Percentiles rank a stretch among this genome's conserved stretches.
Evolutionary conservation across 148 eudicot species (phyloP).

Genomic region (Spergularia marina): DNA sequence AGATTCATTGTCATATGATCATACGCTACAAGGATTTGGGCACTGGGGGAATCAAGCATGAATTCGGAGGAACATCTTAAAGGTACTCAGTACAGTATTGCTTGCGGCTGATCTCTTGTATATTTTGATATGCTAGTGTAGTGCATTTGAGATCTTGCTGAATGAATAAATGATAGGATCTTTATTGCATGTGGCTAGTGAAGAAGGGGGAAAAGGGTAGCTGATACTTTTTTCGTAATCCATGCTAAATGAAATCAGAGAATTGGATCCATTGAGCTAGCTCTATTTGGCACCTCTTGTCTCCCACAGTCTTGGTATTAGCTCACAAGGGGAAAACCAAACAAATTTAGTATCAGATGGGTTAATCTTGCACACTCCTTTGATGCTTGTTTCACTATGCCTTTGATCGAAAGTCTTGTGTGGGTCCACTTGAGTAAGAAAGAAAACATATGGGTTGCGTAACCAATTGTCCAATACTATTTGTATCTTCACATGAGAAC

Average conservation of each 20-base stretch:
- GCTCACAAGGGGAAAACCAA: too few relatives aligned
- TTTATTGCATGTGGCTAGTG: not conserved
- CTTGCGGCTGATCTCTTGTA: not conserved
- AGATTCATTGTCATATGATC: slow-evolving; percentile 14
- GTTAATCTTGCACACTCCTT: too few relatives aligned
- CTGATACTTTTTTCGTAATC: not conserved
- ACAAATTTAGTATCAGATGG: too few relatives aligned
- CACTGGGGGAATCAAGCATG: slow-evolving; percentile 33
- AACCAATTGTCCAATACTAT: too few relatives aligned
- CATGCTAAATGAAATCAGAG: not conserved
- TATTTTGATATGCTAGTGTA: not conserved
- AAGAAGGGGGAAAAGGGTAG: not conserved
- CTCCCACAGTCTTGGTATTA: too few relatives aligned
- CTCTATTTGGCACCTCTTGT: too few relatives aligned
- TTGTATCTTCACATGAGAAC: too few relatives aligned
- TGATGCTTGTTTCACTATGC: too few relatives aligned
- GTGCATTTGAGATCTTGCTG: not conserved
- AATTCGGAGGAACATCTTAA: slow-evolving; percentile 38
- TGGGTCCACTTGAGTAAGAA: too few relatives aligned
- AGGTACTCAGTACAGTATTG: slow-evolving; percentile 26
- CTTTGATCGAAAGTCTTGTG: too few relatives aligned
- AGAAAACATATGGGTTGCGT: too few relatives aligned
- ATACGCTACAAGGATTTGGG: slow-evolving; percentile 15
- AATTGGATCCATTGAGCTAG: too few relatives aligned
- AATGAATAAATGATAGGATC: not conserved